phyloP scores from a whole-genome alignment of 164 flowering plant genomes.

The Piper betle region DNA sequence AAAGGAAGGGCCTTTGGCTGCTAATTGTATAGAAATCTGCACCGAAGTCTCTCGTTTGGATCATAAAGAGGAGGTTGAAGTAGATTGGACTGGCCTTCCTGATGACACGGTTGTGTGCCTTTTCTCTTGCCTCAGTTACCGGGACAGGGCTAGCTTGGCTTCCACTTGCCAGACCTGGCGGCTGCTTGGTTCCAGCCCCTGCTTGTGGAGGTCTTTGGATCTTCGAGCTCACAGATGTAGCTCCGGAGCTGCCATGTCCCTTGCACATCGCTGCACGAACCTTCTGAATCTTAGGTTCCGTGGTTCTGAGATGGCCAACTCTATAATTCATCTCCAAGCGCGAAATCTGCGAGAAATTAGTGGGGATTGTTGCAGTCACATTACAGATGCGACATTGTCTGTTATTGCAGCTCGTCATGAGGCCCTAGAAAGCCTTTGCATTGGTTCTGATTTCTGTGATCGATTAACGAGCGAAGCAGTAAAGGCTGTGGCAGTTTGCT shows the following conservation, averaged over 20 bases:
- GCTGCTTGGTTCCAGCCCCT: slow-evolving; percentile 40
- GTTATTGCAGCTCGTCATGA: slow-evolving; percentile 89
- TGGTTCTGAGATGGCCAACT: slow-evolving; percentile 82
- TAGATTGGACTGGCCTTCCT: slow-evolving; percentile 83
- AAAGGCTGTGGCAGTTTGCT: slow-evolving; percentile 61
- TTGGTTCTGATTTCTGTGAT: slow-evolving; percentile 92
- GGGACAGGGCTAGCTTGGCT: slow-evolving; percentile 85
- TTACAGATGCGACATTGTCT: slow-evolving; percentile 75
- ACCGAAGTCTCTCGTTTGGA: slow-evolving; percentile 22
- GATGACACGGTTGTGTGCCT: slow-evolving; percentile 87
- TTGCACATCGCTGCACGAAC: slow-evolving; percentile 54
- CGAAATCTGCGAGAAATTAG: slow-evolving; percentile 53
- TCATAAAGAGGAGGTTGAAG: slow-evolving; percentile 12
- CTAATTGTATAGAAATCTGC: slow-evolving; percentile 22
- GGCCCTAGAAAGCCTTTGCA: slow-evolving; percentile 64
- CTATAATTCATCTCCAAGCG: slow-evolving; percentile 62
- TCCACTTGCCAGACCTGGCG: slow-evolving; percentile 79
- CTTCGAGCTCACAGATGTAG: slow-evolving; percentile 75
- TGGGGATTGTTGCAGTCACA: slow-evolving; percentile 78
- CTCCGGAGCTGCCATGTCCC: slow-evolving; percentile 32
- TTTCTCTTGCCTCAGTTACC: slow-evolving; percentile 69
- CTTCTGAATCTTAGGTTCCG: slow-evolving; percentile 76
- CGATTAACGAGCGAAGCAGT: slow-evolving; percentile 82
- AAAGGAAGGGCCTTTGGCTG: slow-evolving; percentile 30
- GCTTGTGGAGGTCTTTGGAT: slow-evolving; percentile 81